These are phyloP conservation scores for Emiliania huxleyi DNA, from an alignment of 78 protist species.

Conservation along the genomic window DNA sequence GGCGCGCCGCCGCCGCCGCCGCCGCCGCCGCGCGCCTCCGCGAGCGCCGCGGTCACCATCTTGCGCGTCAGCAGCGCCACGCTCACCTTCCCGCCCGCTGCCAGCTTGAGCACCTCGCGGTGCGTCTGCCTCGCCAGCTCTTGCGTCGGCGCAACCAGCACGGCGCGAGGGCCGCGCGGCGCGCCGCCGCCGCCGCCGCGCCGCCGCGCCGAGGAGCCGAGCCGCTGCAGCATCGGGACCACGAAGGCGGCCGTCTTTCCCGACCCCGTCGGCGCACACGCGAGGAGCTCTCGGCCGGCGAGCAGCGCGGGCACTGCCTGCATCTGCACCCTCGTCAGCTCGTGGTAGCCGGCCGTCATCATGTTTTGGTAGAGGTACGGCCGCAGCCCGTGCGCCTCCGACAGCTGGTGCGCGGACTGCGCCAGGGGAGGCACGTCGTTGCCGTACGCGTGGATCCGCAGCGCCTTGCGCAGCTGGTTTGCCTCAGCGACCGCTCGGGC, in stretches of 20 bases:
- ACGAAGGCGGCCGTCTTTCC: conserved; percentile 90
- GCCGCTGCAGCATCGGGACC: conserved; percentile 69
- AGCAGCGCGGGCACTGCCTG: conserved; percentile 57
- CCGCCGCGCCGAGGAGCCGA: background rate
- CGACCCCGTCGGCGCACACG: conserved; percentile 90
- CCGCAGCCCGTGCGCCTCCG: background rate
- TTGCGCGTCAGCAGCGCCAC: conserved; percentile 37
- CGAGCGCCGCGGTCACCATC: background rate
- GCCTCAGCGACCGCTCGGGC: background rate
- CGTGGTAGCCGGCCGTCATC: background rate
- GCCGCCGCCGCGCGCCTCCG: background rate
- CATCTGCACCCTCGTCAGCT: conserved; percentile 64
- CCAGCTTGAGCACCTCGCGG: conserved; percentile 37
- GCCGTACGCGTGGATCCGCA: conserved; percentile 19
- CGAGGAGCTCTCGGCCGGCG: conserved; percentile 77
- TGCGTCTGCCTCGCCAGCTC: conserved; percentile 75
- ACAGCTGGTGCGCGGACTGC: background rate
- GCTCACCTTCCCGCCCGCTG: conserved; percentile 38
- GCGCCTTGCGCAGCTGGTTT: background rate
- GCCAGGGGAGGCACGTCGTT: background rate
- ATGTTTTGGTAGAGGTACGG: background rate
- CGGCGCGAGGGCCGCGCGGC: conserved; percentile 64
- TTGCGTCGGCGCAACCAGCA: conserved; percentile 80
- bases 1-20: background rate
- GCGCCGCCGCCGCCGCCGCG: background rate